Base-by-base conservation (phyloP, 345 rosid species). In the Microcos paniculata region DNA sequence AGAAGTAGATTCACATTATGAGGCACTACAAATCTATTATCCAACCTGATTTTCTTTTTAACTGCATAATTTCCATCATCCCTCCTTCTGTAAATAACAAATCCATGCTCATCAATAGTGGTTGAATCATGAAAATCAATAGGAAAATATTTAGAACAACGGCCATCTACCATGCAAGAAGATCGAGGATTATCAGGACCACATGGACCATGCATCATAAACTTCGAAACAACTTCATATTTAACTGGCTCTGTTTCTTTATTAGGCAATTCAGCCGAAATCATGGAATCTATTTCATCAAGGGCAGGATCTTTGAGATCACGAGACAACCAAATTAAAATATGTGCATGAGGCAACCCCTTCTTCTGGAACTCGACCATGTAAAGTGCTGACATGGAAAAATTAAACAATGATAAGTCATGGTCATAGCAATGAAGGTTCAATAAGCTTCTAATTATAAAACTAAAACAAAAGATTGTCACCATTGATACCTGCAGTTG, bases 171-270 rank as follows among this genome's bases (percentile, higher is more conserved):
- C 64, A 59, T 59, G 64, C 64, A 59, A 23, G 64, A 24, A 23
- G 33, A 23, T 19, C 13, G 10, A 23, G 64, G 64, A 59, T 59
- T 59, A 23, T 9, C 38, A 8, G 16, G 4, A 14, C 64, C 64
- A 59, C 64, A 59, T 0, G 64, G 64, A 59, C 64, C 64, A 59
- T 59, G 64, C 35, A 59, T 59, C 64, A 59, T 59, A 28, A 59
- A 59, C 35, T 59, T 59, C 13, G 30, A 30, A 28, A 23, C 16
- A 30, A 14, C 35, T 59, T 23, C 64, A 59, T 59, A 30, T 59
- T 24, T 24, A 59, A 26, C 35, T 26, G 26, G n/a, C 6, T 59
- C 30, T 23, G 16, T 30, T 16, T 59, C 35, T 23, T 23, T 30
- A 12, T 59, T 24, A 59, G 64, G 35, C 6, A 59, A 45, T 45